Evolutionary conservation across 108 stramenopile species (phyloP), one percentile per base, ranked within the genome.

Genomic region (Nitzschia sp.): DNA sequence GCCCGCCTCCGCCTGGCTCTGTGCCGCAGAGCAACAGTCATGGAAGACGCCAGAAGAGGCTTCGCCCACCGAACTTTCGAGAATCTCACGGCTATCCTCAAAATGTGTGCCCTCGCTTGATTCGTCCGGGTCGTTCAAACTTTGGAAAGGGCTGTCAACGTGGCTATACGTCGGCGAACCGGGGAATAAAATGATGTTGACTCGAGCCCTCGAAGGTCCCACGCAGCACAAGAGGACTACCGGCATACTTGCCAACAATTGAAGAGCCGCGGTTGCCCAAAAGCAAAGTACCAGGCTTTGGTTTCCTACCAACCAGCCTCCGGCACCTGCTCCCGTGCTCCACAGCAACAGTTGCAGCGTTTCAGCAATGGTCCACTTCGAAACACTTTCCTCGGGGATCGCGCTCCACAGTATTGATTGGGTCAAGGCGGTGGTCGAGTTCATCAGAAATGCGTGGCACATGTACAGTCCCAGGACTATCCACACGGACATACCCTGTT

Each of bases 301-400:
- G 0, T 15, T 28, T 3, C 57, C 80, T 21, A 85, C 79, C 46
- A 88, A 23, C 19, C 71, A 36, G 0, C 83, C 86, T 31, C 83
- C 86, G 0, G 79, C 33, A 3, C 64, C 70, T 2, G 83, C 86
- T 23, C 72, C 68, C 0, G 72, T 77, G 18, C 53, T 58, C 83
- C 83, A 85, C 6, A 55, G 51, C 31, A 85, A 70, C 74, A 85
- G 73, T 36, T 81, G 86, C 23, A 90, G 60, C 11, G 60, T 70
- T 62, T 90, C 89, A 1, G 82, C 58, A 34, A 78, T 70, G 49
- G 58, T 82, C 81, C 83, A 86, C 53, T 73, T 79, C 11, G 56
- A 82, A 15, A 82, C 46, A 55, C 85, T 70, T 8, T 79, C 21
- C 31, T 68, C 78, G 27, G 75, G 74, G 13, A 84, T 80, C 27